Percentiles rank a stretch among this genome's conserved stretches.
phyloP scores from a whole-genome alignment of 2,329 filamentous ascomycete genomes.

The Alternaria brassicicola region DNA sequence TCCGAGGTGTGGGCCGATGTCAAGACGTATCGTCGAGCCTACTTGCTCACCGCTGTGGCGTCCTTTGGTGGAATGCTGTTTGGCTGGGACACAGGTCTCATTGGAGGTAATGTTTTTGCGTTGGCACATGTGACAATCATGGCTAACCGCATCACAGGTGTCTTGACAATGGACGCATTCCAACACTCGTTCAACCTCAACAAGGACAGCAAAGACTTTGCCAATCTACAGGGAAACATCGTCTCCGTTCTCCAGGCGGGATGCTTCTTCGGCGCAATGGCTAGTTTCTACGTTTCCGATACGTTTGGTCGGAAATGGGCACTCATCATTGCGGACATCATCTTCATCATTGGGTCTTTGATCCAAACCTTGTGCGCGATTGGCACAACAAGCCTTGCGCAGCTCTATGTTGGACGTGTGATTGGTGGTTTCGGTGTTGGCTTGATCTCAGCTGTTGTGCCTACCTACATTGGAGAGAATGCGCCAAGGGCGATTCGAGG shows the following conservation, averaged over 20 bases:
- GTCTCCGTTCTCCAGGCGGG: conserved; percentile 54
- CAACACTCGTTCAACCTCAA: conserved; percentile 51
- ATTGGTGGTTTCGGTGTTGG: conserved; percentile 55
- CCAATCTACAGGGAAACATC: conserved; percentile 53
- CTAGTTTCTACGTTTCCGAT: conserved; percentile 52
- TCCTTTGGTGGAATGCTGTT: conserved; percentile 51
- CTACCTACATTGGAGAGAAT: conserved; percentile 55
- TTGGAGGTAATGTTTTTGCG: conserved; percentile 25
- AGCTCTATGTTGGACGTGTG: conserved; percentile 52
- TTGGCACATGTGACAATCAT: not conserved
- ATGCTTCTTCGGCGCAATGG: conserved; percentile 54
- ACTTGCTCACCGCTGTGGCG: conserved; percentile 51
- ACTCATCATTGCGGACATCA: conserved; percentile 51
- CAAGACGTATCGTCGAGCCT: conserved; percentile 49
- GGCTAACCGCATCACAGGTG: conserved; percentile 30
- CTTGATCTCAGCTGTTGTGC: conserved; percentile 51
- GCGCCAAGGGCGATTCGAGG: conserved; percentile 52
- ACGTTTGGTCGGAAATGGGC: conserved; percentile 51
- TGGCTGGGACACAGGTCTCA: conserved; percentile 48
- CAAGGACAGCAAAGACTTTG: conserved; percentile 39
- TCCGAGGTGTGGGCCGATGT: conserved; percentile 47
- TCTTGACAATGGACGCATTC: conserved; percentile 53
- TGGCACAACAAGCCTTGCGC: conserved; percentile 42
- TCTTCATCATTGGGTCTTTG: conserved; percentile 52
- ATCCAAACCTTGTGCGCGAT: conserved; percentile 50